Evolutionary conservation across 495 filamentous ascomycete genomes (phyloP).

Genomic region (Evernia prunastri): DNA sequence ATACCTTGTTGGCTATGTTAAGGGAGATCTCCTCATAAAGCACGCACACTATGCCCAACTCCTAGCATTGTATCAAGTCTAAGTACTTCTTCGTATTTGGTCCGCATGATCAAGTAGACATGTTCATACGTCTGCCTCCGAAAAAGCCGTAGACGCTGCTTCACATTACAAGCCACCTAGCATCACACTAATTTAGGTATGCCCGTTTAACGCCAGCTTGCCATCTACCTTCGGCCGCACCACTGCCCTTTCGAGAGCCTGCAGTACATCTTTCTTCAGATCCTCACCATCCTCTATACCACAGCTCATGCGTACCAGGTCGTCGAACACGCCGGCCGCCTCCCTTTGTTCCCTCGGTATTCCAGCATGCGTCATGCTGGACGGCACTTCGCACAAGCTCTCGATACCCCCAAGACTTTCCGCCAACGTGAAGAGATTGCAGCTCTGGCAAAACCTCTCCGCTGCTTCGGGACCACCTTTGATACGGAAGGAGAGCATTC

Average conservation of each 20-base stretch:
- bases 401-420: constrained; percentile 93
- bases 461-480: constrained; percentile 81
- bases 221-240: constrained; percentile 39
- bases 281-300: constrained; percentile 90
- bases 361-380: constrained; percentile 92
- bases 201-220: constrained; percentile 23
- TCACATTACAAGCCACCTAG: background rate
- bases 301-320: constrained; percentile 89
- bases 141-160: background rate
- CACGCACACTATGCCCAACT: too few relatives aligned
- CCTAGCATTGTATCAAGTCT: too few relatives aligned
- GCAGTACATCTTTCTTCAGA: constrained; percentile 72
- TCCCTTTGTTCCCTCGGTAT: constrained; percentile 88
- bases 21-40: too few relatives aligned
- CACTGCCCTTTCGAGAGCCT: constrained; percentile 74
- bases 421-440: constrained; percentile 84
- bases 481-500: constrained; percentile 96
- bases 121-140: background rate
- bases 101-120: background rate
- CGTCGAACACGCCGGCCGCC: constrained; percentile 89
- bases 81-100: too few relatives aligned
- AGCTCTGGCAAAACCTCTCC: constrained; percentile 84
- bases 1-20: too few relatives aligned
- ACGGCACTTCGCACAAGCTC: constrained; percentile 82
- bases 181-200: background rate